Evolutionary conservation across 495 filamentous ascomycete genomes (phyloP).

Genomic region (Rusavskia elegans): DNA sequence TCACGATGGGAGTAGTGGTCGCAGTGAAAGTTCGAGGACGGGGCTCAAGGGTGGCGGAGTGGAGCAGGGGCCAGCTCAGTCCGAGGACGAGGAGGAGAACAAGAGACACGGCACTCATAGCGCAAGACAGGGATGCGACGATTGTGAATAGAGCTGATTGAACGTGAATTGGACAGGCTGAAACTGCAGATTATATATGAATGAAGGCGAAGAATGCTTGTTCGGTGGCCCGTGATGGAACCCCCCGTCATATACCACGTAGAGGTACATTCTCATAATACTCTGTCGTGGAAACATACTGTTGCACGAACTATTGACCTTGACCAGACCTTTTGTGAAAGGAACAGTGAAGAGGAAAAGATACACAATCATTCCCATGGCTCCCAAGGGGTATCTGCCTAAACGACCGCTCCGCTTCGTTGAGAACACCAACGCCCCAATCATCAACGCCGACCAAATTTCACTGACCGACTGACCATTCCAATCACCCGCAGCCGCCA

Average conservation of each 20-base stretch:
- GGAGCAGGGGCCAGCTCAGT: background rate
- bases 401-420: background rate
- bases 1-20: background rate
- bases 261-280: no score
- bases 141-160: background rate
- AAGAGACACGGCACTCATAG: background rate
- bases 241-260: no score
- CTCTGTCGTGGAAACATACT: no score
- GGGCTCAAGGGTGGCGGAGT: background rate
- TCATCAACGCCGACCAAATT: no score
- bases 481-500: no score
- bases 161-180: background rate
- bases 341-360: background rate
- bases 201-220: no score
- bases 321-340: no score
- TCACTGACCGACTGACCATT: no score
- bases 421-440: background rate
- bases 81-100: background rate
- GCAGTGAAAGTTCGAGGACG: background rate
- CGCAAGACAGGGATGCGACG: background rate
- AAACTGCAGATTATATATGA: no score
- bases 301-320: no score
- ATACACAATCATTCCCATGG: background rate
- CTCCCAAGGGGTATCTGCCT: background rate
- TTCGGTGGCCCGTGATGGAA: no score